A percentile compares a stretch with the other conserved stretches of the same genome.
Conservation (phyloP, 1,139 yeast species). For the Blastobotrys serpentis region DNA sequence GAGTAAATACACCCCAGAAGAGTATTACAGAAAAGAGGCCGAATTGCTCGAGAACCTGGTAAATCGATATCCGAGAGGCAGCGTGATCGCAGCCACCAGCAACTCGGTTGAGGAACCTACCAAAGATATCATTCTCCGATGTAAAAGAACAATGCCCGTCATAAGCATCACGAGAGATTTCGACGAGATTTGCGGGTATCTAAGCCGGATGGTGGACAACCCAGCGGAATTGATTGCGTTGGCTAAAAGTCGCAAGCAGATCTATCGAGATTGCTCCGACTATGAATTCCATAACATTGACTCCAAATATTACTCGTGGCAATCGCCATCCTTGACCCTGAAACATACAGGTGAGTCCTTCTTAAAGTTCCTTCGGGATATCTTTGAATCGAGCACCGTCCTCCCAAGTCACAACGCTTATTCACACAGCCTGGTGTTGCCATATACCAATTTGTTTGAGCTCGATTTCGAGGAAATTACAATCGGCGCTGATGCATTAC, state of each 20-base stretch:
- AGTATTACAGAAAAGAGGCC: conserved; percentile 17
- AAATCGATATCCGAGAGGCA: conserved; percentile 19
- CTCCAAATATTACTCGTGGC: background rate
- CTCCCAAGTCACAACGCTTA: conserved; percentile 14
- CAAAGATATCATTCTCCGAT: conserved; percentile 13
- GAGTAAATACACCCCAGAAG: conserved; percentile 17
- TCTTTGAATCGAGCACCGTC: conserved; percentile 14
- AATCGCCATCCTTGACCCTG: conserved; percentile 18
- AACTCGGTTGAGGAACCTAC: conserved; percentile 19
- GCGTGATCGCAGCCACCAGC: conserved; percentile 22
- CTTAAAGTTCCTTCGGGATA: conserved; percentile 19
- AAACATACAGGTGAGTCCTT: conserved; percentile 24
- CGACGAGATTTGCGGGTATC: conserved; percentile 22
- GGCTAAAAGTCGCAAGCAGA: conserved; percentile 16
- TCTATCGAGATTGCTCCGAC: conserved; percentile 23
- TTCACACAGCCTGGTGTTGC: conserved; percentile 24
- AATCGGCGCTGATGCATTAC: conserved; percentile 26
- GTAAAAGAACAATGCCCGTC: conserved; percentile 19
- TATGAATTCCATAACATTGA: conserved; percentile 27
- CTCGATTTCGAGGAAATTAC: conserved; percentile 22
- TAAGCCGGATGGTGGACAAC: conserved; percentile 18
- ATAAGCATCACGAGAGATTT: conserved; percentile 23
- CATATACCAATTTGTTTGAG: conserved; percentile 21
- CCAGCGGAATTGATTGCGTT: conserved; percentile 17
- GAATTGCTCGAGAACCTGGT: conserved; percentile 18